A percentile compares a stretch with the other conserved stretches of the same genome.
Evolutionary conservation across 2,329 filamentous ascomycete genomes (phyloP).

Genomic region (Sarocladiaceae sp.): DNA sequence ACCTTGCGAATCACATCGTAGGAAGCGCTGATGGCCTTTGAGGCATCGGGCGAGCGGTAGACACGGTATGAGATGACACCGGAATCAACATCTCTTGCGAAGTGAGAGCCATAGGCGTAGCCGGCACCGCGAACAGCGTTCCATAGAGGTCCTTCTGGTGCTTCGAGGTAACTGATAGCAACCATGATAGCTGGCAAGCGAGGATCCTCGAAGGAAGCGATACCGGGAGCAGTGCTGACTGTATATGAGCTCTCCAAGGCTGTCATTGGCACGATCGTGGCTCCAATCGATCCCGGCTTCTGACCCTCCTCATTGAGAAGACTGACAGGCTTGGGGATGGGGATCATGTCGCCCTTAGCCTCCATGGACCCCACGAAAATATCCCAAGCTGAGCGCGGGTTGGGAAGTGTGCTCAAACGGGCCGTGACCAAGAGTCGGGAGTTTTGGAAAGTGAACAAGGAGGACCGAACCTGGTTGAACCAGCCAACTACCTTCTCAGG

Average conservation of each 20-base stretch:
- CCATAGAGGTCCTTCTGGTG: slow-evolving; percentile 93
- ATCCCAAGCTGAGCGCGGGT: slow-evolving; percentile 79
- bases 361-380: slow-evolving; percentile 31
- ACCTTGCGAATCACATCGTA: slow-evolving; percentile 72
- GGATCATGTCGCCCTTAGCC: slow-evolving; percentile 48
- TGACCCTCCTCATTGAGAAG: slow-evolving; percentile 73
- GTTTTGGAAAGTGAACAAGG: slow-evolving; percentile 80
- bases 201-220: slow-evolving; percentile 71
- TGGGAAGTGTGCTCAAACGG: slow-evolving; percentile 67
- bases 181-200: slow-evolving; percentile 81
- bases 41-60: slow-evolving; percentile 85
- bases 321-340: slow-evolving; percentile 65
- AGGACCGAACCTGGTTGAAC: slow-evolving; percentile 71
- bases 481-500: slow-evolving; percentile 71
- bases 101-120: slow-evolving; percentile 83
- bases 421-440: slow-evolving; percentile 81
- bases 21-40: slow-evolving; percentile 77
- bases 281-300: slow-evolving; percentile 67
- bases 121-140: slow-evolving; percentile 88
- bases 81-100: slow-evolving; percentile 71
- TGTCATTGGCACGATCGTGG: slow-evolving; percentile 83
- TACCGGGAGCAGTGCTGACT: slow-evolving; percentile 69
- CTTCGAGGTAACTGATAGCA: slow-evolving; percentile 84
- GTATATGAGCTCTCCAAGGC: slow-evolving; percentile 91
- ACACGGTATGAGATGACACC: slow-evolving; percentile 81